Conservation (phyloP, 805 yeast species). For the Kodamaea neixiangensis region DNA sequence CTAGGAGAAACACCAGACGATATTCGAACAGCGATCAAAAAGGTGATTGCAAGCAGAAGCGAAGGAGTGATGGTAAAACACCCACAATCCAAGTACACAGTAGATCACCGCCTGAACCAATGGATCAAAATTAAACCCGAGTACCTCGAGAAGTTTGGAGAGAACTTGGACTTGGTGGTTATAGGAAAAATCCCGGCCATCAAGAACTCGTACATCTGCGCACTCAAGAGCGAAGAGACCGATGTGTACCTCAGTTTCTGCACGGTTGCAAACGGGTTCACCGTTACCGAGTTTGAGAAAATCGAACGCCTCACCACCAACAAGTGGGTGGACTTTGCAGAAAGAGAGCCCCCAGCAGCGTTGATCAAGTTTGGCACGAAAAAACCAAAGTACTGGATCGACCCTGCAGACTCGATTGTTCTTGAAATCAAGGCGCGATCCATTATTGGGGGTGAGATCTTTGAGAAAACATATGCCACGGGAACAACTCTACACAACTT, state of each 20-base stretch:
- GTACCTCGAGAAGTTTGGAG: conserved; percentile 82
- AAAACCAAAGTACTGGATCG: conserved; percentile 74
- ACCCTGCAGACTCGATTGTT: conserved; percentile 75
- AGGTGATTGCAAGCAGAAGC: conserved; percentile 60
- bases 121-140: conserved; percentile 95
- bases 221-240: conserved; percentile 50
- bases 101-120: conserved; percentile 60
- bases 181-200: conserved; percentile 77
- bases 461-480: conserved; percentile 52
- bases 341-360: conserved; percentile 21
- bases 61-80: conserved; percentile 86
- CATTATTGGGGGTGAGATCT: conserved; percentile 44
- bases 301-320: conserved; percentile 59
- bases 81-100: conserved; percentile 54
- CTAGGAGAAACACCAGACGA: conserved; percentile 49
- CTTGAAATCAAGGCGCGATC: conserved; percentile 83
- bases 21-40: conserved; percentile 55
- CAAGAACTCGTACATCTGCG: conserved; percentile 75
- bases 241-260: conserved; percentile 66
- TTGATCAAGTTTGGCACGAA: conserved; percentile 57
- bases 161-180: conserved; percentile 74
- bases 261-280: conserved; percentile 82
- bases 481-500: conserved; percentile 77
- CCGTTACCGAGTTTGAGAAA: conserved; percentile 57
- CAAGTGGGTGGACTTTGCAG: conserved; percentile 53